Evolutionary conservation across 2,329 filamentous ascomycete genomes (phyloP), one percentile per base, ranked within the genome.

Genomic region (Sporothrix pallida): DNA sequence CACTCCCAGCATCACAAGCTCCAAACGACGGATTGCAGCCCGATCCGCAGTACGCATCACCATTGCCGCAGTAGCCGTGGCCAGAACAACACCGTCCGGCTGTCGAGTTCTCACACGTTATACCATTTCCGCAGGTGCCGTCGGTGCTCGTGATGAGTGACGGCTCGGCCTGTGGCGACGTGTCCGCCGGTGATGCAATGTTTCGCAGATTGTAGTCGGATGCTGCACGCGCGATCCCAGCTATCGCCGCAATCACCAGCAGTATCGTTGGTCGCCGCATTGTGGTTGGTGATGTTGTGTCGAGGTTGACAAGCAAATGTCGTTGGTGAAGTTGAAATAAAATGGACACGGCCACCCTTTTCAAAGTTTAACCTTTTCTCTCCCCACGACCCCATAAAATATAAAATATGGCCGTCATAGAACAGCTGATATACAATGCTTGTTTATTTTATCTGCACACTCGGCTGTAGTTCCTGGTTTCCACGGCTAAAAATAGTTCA

Each of bases 1-100:
- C 48, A 1, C 42, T 31, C 3, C 58, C 48, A 31, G 44, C 72
- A 58, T 56, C 23, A 52, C 70, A 71, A 13, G n/a, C 3, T 3
- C 70, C 73, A 26, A 69, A 72, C 0, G 46, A 54, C 2, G 73
- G 8, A 42, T 69, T 65, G 58, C 74, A 75, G 26, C 74, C 74
- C 13, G 70, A 46, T 12, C 72, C 72, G 42, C 74, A 75, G 52
- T 75, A 74, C 2, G 46, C 65, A 17, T 70, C 63, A 13, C 44
- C 72, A 42, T 60, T 48, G 2, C 74, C 74, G 46, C 74, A 75
- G 60, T 72, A 75, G 4, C 72, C 70, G 44, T 75, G 68, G 1
- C 9, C 58, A 1, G 72, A 75, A 50, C 74, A 75, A 67, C 74
- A 75, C 17, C 26, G 52, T 3, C 74, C 74, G 5, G 23, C 60